Evolutionary conservation across 331 rosid genomes (phyloP), one percentile per base, ranked within the genome.

Genomic region (Quercus lobata): DNA sequence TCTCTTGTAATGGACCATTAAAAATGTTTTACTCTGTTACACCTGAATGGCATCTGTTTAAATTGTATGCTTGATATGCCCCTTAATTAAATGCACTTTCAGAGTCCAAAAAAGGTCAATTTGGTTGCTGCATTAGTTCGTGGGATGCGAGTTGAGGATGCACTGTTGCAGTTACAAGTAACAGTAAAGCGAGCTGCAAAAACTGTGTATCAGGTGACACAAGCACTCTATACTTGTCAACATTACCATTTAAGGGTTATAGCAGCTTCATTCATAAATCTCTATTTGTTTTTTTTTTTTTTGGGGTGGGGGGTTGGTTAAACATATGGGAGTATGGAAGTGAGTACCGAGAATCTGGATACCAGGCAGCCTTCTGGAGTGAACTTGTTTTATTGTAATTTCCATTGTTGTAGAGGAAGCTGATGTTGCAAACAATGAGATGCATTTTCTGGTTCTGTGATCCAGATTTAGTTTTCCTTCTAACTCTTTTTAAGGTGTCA

Each of bases 131-230:
- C 96, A 57, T 81, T 93, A 77, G 93, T 92, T 34, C 97, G 98
- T 76, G 99, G 99, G 30, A 95, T 95, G 99, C 98, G 92, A 57
- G 99, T 95, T 82, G 97, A 95, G 82, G 99, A 95, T 87, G 99
- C 99, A 73, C 84, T 93, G 81, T 35, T 93, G 86, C 99, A 95
- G 88, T 84, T 93, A 87, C 93, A 95, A 87, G 83, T 95, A 79
- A 90, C 94, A 9, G 77, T 93, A 25, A 95, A 95, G 88, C 89
- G 98, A 83, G 97, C 99, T 56, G 53, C 97, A 80, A 95, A 93
- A 79, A 91, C 99, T 87, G 99, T 90, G 32, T 91, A 88, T 87
- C 97, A 93, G 94, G 99, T 95, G 62, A 60, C 84, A 57, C 70
- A 78, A 24, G 12, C 41, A 83, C 18, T 77, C 21, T 72, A 52